Evolutionary conservation across 805 yeast genomes (phyloP).

Genomic region (Aciculoconidium aculeatum): DNA sequence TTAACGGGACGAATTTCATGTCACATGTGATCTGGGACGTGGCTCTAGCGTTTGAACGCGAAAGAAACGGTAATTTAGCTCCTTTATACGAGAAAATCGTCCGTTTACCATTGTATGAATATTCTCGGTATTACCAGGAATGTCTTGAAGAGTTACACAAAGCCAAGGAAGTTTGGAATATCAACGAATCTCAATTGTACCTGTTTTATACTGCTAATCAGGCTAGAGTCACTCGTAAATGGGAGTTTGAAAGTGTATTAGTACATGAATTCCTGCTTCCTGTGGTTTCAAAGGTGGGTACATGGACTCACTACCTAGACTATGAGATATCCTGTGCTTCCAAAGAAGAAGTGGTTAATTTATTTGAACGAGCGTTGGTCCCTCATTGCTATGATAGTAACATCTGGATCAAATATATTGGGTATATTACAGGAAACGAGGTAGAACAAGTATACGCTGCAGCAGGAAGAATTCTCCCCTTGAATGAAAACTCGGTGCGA

Average conservation of each 20-base stretch:
- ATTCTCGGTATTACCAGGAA: conserved; percentile 65
- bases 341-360: conserved; percentile 12
- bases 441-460: conserved; percentile 45
- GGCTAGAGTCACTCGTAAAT: conserved; percentile 47
- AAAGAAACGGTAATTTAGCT: no score
- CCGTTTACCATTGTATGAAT: conserved; percentile 75
- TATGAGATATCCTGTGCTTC: conserved; percentile 33
- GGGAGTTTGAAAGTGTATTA: conserved; percentile 68
- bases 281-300: not conserved
- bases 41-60: conserved; percentile 61
- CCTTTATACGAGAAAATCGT: conserved; percentile 44
- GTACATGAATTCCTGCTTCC: conserved; percentile 51
- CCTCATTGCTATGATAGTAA: conserved; percentile 56
- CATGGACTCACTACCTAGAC: conserved; percentile 62
- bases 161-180: no score
- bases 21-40: conserved; percentile 83
- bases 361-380: conserved; percentile 70
- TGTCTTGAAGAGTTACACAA: conserved; percentile 24
- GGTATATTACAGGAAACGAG: conserved; percentile 36
- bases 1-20: conserved; percentile 66
- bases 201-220: no score
- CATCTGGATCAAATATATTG: conserved; percentile 65
- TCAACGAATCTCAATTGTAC: no score
- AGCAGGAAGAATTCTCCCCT: conserved; percentile 32
- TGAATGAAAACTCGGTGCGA: conserved; percentile 19